Base-by-base conservation (phyloP, 306 rosid genomes). In the Prunus fruticosa region DNA sequence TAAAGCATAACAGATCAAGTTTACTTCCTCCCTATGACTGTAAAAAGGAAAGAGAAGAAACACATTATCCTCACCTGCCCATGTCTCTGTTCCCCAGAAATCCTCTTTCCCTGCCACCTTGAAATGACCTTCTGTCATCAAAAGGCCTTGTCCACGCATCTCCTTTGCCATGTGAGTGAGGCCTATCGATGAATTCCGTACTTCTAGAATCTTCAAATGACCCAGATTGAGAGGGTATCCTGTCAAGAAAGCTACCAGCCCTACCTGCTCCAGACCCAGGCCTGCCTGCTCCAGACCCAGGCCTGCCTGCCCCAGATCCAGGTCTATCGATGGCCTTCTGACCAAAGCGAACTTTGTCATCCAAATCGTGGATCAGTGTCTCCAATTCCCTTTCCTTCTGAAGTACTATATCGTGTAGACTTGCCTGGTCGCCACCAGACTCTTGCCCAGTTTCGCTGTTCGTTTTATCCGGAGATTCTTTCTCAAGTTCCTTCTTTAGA, bases 281-380 rank as follows among this genome's bases (percentile, higher is more conserved):
- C 25, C 69, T 34, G 15, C 69, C 69, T 2, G 69, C 69, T 4
- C 25, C 69, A 64, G 69, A 64, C 15, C 69, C 68, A 18, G 69
- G 18, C 77, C 76, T 38, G 3, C 97, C 93, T 15, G 91, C 87
- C 15, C 88, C 87, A 12, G 99, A 95, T 46, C 97, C 93, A 1
- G 97, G 97, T 87, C 97, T 85, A 22, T 95, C 99, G 62, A 85
- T 34, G 8, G 91, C 92, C 84, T 91, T 95, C 92, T 86, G 97
- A 52, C 95, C 97, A 79, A 95, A 92, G 25, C 99, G 97, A 76
- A 92, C 86, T 87, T 92, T 92, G 79, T 88, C 98, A 83, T 95
- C 91, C 84, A 95, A 85, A 70, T 92, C 97, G 72, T 62, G 89
- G 71, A 81, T 67, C 80, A 92, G 88, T 57, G 63, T 22, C 84